These are phyloP conservation scores for Penicillium manginii DNA, from an alignment of 495 filamentous ascomycete species.

Conservation along the genomic window DNA sequence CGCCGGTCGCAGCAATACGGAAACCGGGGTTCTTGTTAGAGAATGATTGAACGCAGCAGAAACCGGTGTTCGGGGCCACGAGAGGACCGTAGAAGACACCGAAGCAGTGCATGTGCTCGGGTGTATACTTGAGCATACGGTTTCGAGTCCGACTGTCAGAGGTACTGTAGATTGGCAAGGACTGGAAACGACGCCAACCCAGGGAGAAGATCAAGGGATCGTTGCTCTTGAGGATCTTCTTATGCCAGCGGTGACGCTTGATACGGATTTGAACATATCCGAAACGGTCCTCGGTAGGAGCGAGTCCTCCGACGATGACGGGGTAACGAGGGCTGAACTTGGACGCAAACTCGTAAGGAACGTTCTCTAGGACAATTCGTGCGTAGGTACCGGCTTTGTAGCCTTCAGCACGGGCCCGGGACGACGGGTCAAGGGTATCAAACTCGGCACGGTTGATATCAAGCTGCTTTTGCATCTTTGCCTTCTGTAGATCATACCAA, in stretches of 20 bases:
- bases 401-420: conserved; percentile 82
- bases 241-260: conserved; percentile 97
- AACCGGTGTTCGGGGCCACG: conserved; percentile 92
- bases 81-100: conserved; percentile 94
- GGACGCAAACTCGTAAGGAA: conserved; percentile 89
- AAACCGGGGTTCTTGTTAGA: conserved; percentile 88
- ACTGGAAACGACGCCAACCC: conserved; percentile 96
- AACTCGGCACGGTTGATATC: conserved; percentile 95
- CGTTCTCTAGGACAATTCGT: conserved; percentile 81
- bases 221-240: conserved; percentile 97
- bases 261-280: conserved; percentile 95
- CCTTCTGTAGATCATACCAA: conserved; percentile 98
- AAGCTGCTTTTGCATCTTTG: conserved; percentile 88
- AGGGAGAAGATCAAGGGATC: conserved; percentile 96
- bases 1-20: conserved; percentile 90
- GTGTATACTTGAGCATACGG: conserved; percentile 96
- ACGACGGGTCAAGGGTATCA: conserved; percentile 76
- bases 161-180: conserved; percentile 89
- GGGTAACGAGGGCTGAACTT: conserved; percentile 85
- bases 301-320: conserved; percentile 85
- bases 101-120: conserved; percentile 98
- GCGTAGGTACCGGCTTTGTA: conserved; percentile 93
- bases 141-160: conserved; percentile 91
- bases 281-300: conserved; percentile 91
- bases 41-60: conserved; percentile 90